Base-by-base conservation (phyloP, 495 filamentous ascomycete genomes). In the Penicillium roqueforti region DNA sequence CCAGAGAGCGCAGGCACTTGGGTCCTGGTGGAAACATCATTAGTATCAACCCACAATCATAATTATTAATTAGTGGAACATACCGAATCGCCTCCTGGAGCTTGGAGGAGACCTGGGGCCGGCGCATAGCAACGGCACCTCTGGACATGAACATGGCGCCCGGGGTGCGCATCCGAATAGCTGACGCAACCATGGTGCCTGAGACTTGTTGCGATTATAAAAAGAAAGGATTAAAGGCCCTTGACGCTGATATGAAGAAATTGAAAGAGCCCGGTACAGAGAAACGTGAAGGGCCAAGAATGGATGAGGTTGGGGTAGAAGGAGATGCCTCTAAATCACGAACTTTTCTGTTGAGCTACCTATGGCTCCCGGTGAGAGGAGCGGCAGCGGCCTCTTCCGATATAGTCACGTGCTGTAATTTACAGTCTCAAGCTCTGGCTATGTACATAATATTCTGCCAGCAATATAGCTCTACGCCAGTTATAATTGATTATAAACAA, bases 1-100 rank as follows among this genome's bases (percentile, higher is more conserved):
- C 83, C 83, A 43, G 82, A 79, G 53, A 84, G 66, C 25, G 78
- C 74, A 49, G 82, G 80, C 67, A 70, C 71, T 70, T 75, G 74
- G 51, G 66, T 62, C 61, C 75, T 77, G 55, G 47, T 28, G 29
- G 23, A 31, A 42, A 49, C 43, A 47, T 28, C 44, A 60, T 72
- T 54, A 69, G 65, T 52, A 61, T 61, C 39, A 53, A 48, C 42
- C 16, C 3, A 18, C 1, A 14, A 44, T 6, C 32, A 19, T 6
- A 22, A 58, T 57, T 18, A 40, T 0, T n/a, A n/a, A 45, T 58
- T 11, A 13, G 23, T 14, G 3, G n/a, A 51, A 54, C 73, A 52
- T 76, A 77, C 74, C 73, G 63, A 29, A 72, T 59, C 13, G 67
- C 67, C 53, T 73, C 73, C 68, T 68, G 72, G 54, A 77, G 67